Evolutionary conservation across 2,329 filamentous ascomycete genomes (phyloP).

Genomic region (Colletotrichum sansevieriae): DNA sequence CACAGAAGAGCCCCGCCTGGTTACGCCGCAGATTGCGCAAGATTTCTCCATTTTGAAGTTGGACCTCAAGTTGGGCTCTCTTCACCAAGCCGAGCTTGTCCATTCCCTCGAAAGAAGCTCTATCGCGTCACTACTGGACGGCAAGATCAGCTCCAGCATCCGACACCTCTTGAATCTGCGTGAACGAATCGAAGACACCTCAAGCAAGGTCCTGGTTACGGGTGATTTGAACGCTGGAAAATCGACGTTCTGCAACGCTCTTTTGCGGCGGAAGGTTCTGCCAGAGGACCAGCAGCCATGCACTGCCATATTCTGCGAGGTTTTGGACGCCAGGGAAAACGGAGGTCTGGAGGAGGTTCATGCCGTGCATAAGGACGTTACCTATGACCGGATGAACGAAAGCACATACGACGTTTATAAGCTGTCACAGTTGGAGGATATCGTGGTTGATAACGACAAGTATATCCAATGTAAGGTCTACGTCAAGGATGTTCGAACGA

Average conservation of each 20-base stretch:
- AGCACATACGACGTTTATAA: slow-evolving; percentile 91
- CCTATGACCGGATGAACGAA: slow-evolving; percentile 91
- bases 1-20: slow-evolving; percentile 80
- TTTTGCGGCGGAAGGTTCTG: slow-evolving; percentile 89
- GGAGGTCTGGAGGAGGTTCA: slow-evolving; percentile 94
- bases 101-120: slow-evolving; percentile 95
- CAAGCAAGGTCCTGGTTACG: slow-evolving; percentile 95
- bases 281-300: slow-evolving; percentile 98
- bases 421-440: slow-evolving; percentile 83
- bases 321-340: slow-evolving; percentile 92
- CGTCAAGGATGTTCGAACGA: slow-evolving; percentile 87
- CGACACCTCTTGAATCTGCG: slow-evolving; percentile 88
- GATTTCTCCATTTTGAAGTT: slow-evolving; percentile 97
- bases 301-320: slow-evolving; percentile 98
- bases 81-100: slow-evolving; percentile 90
- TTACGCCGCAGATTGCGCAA: slow-evolving; percentile 92
- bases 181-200: slow-evolving; percentile 96
- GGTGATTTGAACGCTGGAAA: slow-evolving; percentile 98
- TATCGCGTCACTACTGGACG: slow-evolving; percentile 90
- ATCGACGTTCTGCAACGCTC: slow-evolving; percentile 98
- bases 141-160: slow-evolving; percentile 93
- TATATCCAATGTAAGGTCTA: slow-evolving; percentile 98
- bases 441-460: slow-evolving; percentile 88
- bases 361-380: slow-evolving; percentile 84
- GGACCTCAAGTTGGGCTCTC: slow-evolving; percentile 88